phyloP scores from a whole-genome alignment of 176 grass and related monocot genomes.

The Lolium perenne region DNA sequence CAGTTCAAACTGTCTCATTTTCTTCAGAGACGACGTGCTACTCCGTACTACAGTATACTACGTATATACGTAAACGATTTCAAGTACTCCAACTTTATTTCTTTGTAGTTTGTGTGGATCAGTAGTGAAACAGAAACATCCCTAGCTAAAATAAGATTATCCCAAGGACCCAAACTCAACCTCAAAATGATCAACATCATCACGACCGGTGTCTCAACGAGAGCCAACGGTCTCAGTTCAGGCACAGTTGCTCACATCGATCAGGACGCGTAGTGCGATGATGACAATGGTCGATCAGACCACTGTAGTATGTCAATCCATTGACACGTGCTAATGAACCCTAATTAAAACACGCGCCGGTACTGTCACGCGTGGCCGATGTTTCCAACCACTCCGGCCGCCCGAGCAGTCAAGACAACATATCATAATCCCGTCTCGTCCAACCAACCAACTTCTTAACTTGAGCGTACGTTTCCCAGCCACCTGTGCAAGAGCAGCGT shows the following conservation, averaged over 20 bases:
- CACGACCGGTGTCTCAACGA: neutral
- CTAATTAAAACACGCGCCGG: neutral
- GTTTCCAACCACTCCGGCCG: neutral
- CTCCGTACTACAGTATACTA: no score
- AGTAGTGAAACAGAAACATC: no score
- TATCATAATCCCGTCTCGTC: neutral
- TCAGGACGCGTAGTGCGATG: constrained; percentile 23
- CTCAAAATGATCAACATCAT: no score
- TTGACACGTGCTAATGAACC: neutral
- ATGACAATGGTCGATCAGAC: neutral
- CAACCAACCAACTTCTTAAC: neutral
- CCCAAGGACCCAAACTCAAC: no score
- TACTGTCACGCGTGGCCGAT: neutral
- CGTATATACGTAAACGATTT: no score
- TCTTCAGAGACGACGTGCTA: no score
- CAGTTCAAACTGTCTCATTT: no score
- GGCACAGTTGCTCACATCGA: neutral
- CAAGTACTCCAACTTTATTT: no score
- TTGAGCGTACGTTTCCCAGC: neutral
- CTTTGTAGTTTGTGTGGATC: no score
- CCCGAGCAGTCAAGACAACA: neutral
- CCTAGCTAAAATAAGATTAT: no score
- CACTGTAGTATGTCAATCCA: neutral
- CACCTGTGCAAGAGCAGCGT: neutral
- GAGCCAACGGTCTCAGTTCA: neutral